These are phyloP conservation scores for Oehlia diaphana DNA, from an alignment of 192 early-diverging fungal species.

Conservation along the genomic window DNA sequence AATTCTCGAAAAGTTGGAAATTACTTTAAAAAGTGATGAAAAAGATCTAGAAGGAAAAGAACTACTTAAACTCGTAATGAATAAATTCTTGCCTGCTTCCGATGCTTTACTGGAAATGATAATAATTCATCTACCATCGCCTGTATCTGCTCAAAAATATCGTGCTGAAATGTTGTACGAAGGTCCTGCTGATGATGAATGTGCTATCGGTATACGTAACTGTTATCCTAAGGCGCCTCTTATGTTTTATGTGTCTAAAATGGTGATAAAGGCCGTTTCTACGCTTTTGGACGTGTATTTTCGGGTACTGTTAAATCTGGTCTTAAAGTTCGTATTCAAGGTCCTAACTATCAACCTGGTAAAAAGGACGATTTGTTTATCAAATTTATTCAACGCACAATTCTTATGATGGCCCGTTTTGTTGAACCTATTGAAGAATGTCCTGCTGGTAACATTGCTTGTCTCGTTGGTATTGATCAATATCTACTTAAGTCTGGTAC, in stretches of 20 bases:
- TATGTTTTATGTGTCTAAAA: slow-evolving; percentile 99
- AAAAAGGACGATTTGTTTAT: slow-evolving; percentile 91
- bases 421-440: slow-evolving; percentile 98
- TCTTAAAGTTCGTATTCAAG: slow-evolving; percentile 99
- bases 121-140: slow-evolving; percentile 95
- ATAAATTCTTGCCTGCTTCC: slow-evolving; percentile 96
- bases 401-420: slow-evolving; percentile 99
- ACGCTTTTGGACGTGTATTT: slow-evolving; percentile 99
- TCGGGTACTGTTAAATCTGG: slow-evolving; percentile 95
- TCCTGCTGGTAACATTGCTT: slow-evolving; percentile 98
- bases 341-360: slow-evolving; percentile 89
- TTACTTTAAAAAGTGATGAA: slow-evolving; percentile 83
- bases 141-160: slow-evolving; percentile 88
- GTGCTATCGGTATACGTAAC: slow-evolving; percentile 79
- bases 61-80: slow-evolving; percentile 94
- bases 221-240: slow-evolving; percentile 95
- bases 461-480: slow-evolving; percentile 98
- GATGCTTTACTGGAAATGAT: slow-evolving; percentile 99
- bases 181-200: slow-evolving; percentile 93
- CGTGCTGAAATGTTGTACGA: slow-evolving; percentile 93
- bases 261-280: slow-evolving; percentile 99
- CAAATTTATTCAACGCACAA: slow-evolving; percentile 97
- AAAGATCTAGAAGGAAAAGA: slow-evolving; percentile 89
- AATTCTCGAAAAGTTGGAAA: slow-evolving; percentile 85
- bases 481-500: slow-evolving; percentile 95